These are phyloP conservation scores for Phialophora verrucosa DNA, from an alignment of 2,329 filamentous ascomycete genomes.

Conservation along the genomic window DNA sequence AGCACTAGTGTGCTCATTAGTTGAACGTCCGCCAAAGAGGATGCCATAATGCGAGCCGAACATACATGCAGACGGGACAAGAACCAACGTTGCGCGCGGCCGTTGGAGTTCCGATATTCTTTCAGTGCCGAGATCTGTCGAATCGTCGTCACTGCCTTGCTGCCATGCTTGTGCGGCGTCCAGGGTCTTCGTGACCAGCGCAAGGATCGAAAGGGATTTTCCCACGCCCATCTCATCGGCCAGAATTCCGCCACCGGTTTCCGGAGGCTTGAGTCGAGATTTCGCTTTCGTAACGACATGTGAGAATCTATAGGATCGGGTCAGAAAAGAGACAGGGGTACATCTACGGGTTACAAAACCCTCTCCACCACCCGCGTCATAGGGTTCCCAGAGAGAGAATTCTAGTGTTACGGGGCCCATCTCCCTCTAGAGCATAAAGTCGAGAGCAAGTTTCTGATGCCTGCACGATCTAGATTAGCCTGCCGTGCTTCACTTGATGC, in stretches of 20 bases:
- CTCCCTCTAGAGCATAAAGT: slow-evolving; percentile 36
- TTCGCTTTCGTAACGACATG: slow-evolving; percentile 51
- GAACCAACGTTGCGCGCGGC: slow-evolving; percentile 52
- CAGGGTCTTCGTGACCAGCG: slow-evolving; percentile 54
- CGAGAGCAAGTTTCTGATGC: slow-evolving; percentile 33
- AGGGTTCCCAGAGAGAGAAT: slow-evolving; percentile 42
- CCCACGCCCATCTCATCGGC: slow-evolving; percentile 68
- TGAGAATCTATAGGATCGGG: slow-evolving; percentile 39
- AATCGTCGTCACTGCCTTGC: slow-evolving; percentile 25
- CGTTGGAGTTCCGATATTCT: background rate
- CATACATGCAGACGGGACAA: slow-evolving; percentile 47
- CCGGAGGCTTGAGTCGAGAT: slow-evolving; percentile 31
- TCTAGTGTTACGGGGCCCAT: slow-evolving; percentile 42
- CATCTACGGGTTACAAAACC: background rate
- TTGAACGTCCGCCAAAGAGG: background rate
- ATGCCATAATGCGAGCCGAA: background rate
- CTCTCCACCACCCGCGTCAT: background rate
- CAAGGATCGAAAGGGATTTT: slow-evolving; percentile 61
- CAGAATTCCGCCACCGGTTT: slow-evolving; percentile 56
- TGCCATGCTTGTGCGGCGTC: slow-evolving; percentile 48
- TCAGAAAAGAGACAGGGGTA: slow-evolving; percentile 3
- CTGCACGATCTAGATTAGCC: background rate
- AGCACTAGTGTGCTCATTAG: background rate
- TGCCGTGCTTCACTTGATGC: background rate
- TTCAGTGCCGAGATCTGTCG: background rate